Base-by-base conservation (phyloP, 2,329 filamentous ascomycete species). In the Penicillium griseofulvum region DNA sequence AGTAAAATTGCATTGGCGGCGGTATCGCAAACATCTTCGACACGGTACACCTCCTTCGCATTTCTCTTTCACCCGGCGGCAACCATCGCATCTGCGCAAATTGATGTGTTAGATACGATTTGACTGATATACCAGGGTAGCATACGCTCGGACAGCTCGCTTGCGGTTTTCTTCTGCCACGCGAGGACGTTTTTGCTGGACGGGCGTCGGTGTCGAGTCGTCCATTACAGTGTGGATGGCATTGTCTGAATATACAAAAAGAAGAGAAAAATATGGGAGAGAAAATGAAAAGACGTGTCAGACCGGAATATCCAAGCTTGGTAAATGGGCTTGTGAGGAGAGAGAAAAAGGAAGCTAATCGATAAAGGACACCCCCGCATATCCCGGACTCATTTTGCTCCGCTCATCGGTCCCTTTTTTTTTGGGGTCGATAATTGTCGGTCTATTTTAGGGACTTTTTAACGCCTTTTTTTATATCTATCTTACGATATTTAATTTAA, bases 1-100 rank as follows among this genome's bases (percentile, higher is more conserved):
- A 10, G 73, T 74, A 59, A 82, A 82, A 55, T 78, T 73, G 66
- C 81, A 83, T 61, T 77, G 76, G 41, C 80, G 76, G 55, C 76
- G 76, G 60, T 82, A 77, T 55, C 78, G 79, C 54, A 77, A 72
- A 63, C 81, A 83, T 52, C 81, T 71, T 44, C 79, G 77, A 63
- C 81, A 83, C 2, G 81, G 81, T 17, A 81, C 73, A 47, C 80
- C 81, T 44, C 81, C 81, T 61, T 83, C 80, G 62, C 81, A 83
- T 68, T 82, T 82, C 66, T 83, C 81, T 64, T 83, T 83, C 54
- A 80, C 75, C 58, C 80, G 75, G 55, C 81, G 79, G 66, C 80
- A 83, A 49, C 78, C 78, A 64, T 82, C 80, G 63, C 81, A 83
- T 55, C 81, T 83, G 54, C 33, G 49, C n/a, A 36, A 12, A 48